Conservation (phyloP, 2,329 filamentous ascomycete genomes). For the Botryotinia narcissicola region DNA sequence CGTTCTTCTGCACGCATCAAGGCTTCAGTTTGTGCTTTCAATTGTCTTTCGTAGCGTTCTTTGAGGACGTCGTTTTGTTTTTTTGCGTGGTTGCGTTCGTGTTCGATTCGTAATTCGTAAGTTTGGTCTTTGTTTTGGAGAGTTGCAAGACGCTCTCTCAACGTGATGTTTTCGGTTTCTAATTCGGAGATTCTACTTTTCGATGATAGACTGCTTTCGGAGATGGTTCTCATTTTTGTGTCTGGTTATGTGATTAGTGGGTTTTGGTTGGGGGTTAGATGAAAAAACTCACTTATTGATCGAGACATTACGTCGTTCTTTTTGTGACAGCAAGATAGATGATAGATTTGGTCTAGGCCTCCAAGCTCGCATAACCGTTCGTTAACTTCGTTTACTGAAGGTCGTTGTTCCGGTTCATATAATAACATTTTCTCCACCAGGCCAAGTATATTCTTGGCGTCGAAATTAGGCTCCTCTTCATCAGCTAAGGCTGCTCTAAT, state of each 20-base stretch:
- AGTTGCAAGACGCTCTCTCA: slow-evolving; percentile 25
- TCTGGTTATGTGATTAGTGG: slow-evolving; percentile 18
- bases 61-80: slow-evolving; percentile 29
- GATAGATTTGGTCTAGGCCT: slow-evolving; percentile 49
- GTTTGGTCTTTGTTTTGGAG: slow-evolving; percentile 27
- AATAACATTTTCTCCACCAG: slow-evolving; percentile 54
- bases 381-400: slow-evolving; percentile 51
- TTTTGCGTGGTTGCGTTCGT: slow-evolving; percentile 28
- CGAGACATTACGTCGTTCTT: slow-evolving; percentile 38
- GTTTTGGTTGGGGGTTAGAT: too few species aligned
- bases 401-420: slow-evolving; percentile 48
- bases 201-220: slow-evolving; percentile 17
- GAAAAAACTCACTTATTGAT: slow-evolving; percentile 38
- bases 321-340: slow-evolving; percentile 46
- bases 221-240: slow-evolving; percentile 26
- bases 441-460: slow-evolving; percentile 42
- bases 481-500: slow-evolving; percentile 23
- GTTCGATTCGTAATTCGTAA: slow-evolving; percentile 27
- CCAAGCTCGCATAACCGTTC: slow-evolving; percentile 46
- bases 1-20: slow-evolving; percentile 19
- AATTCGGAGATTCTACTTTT: slow-evolving; percentile 19
- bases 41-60: slow-evolving; percentile 28
- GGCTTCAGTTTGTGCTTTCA: slow-evolving; percentile 23
- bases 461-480: slow-evolving; percentile 25
- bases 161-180: slow-evolving; percentile 22